phyloP scores from a whole-genome alignment of 2,329 filamentous ascomycete species.

The Daldinia sp. region DNA sequence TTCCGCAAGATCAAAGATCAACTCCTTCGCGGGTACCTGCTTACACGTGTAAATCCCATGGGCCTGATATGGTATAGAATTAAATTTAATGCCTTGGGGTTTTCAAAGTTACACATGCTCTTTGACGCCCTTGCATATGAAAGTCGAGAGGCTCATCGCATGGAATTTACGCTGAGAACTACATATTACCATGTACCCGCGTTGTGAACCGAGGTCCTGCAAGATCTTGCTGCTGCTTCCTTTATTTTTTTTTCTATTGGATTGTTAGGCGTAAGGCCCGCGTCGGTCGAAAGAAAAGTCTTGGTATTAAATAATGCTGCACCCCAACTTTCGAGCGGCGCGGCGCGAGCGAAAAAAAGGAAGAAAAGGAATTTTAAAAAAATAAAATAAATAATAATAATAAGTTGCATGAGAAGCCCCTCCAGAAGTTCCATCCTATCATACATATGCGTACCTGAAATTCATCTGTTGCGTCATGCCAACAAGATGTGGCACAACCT shows the following conservation, averaged over 20 bases:
- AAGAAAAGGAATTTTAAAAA: not conserved
- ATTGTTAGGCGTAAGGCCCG: slow-evolving; percentile 6
- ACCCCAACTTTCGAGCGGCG: slow-evolving; percentile 30
- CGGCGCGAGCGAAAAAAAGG: slow-evolving; percentile 1
- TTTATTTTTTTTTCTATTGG: slow-evolving; percentile 7
- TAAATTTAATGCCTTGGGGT: not conserved
- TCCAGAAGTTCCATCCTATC: slow-evolving; percentile 25
- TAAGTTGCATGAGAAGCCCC: not conserved
- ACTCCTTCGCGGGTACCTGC: slow-evolving; percentile 44
- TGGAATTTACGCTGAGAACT: not conserved
- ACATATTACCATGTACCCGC: not conserved
- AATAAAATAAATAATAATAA: not conserved
- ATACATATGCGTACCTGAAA: slow-evolving; percentile 38
- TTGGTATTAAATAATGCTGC: slow-evolving; percentile 41
- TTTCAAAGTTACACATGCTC: slow-evolving; percentile 1
- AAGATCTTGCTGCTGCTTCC: slow-evolving; percentile 3
- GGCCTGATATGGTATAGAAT: slow-evolving; percentile 30
- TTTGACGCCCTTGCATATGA: not conserved
- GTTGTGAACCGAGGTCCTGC: slow-evolving; percentile 9
- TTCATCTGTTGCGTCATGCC: slow-evolving; percentile 41
- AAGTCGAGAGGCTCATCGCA: not conserved
- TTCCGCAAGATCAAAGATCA: slow-evolving; percentile 32
- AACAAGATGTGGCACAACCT: slow-evolving; percentile 41
- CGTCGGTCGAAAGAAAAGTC: slow-evolving; percentile 30
- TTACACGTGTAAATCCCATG: slow-evolving; percentile 38